phyloP scores from a whole-genome alignment of 129 eudicot genomes.

The Pulicaria dysenterica region DNA sequence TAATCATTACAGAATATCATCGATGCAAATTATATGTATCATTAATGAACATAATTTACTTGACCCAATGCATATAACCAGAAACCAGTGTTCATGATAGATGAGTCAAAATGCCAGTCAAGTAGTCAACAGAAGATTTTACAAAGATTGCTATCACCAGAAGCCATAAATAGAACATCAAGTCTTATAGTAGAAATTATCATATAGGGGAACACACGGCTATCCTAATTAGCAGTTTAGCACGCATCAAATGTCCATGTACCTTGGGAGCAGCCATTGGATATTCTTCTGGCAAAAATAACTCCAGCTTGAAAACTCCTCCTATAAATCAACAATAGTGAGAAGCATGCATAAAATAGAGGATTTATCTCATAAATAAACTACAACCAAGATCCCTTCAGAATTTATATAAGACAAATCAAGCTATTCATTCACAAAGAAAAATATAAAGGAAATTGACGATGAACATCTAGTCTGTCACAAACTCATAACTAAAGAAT shows the following conservation, averaged over 20 bases:
- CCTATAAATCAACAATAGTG: slow-evolving; percentile 32
- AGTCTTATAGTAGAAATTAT: slow-evolving; percentile 8
- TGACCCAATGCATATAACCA: not conserved
- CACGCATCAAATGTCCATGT: slow-evolving; percentile 16
- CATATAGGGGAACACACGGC: not conserved
- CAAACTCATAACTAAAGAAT: not conserved
- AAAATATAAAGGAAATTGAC: not conserved
- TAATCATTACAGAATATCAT: slow-evolving; percentile 8
- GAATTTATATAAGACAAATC: slow-evolving; percentile 11
- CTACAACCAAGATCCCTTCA: slow-evolving; percentile 2
- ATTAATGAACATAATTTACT: slow-evolving; percentile 3
- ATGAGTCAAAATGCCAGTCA: slow-evolving; percentile 9
- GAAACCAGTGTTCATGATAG: not conserved
- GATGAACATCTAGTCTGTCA: not conserved
- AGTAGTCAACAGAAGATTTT: not conserved
- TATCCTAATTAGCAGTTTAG: slow-evolving; percentile 3
- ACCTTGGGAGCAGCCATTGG: slow-evolving; percentile 72
- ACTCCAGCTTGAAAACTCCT: slow-evolving; percentile 61
- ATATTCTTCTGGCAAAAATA: slow-evolving; percentile 64
- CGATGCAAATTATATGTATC: not conserved
- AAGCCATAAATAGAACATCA: slow-evolving; percentile 12
- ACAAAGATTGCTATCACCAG: not conserved
- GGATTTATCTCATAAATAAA: not conserved
- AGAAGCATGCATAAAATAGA: slow-evolving; percentile 12
- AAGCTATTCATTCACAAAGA: slow-evolving; percentile 2